Percentiles rank a stretch among this genome's conserved stretches.
Evolutionary conservation across 331 rosid genomes (phyloP).

Genomic region (Phaseolus coccineus): DNA sequence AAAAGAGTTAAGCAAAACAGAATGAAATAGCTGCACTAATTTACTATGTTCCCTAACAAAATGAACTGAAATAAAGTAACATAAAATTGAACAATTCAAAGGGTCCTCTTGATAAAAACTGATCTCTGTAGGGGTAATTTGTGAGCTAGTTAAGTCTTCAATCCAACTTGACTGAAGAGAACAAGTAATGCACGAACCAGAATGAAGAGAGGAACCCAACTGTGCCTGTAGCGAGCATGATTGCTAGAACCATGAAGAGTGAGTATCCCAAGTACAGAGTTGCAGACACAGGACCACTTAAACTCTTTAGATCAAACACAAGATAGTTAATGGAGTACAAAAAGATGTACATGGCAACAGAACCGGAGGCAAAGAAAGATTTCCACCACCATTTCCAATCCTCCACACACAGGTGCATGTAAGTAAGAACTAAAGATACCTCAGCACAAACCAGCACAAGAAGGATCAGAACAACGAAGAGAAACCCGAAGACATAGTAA

Average conservation of each 20-base stretch:
- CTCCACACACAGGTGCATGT: slow-evolving; percentile 88
- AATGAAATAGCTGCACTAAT: background rate
- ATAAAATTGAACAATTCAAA: background rate
- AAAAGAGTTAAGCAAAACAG: slow-evolving; percentile 21
- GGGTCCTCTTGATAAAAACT: slow-evolving; percentile 31
- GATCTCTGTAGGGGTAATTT: slow-evolving; percentile 18
- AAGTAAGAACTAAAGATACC: slow-evolving; percentile 74
- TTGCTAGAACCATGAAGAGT: slow-evolving; percentile 72
- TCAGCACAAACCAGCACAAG: slow-evolving; percentile 84
- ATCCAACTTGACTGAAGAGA: slow-evolving; percentile 82
- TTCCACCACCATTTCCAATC: slow-evolving; percentile 94
- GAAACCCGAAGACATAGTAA: slow-evolving; percentile 80
- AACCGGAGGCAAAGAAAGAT: slow-evolving; percentile 83
- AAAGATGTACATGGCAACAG: slow-evolving; percentile 77
- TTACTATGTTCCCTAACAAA: slow-evolving; percentile 35
- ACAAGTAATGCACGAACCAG: slow-evolving; percentile 84
- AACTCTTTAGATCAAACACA: slow-evolving; percentile 71
- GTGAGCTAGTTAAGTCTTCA: slow-evolving; percentile 39
- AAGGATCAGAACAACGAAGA: slow-evolving; percentile 64
- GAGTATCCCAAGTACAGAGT: slow-evolving; percentile 82
- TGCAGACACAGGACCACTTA: slow-evolving; percentile 83
- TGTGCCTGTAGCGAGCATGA: slow-evolving; percentile 83
- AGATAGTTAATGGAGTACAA: slow-evolving; percentile 77
- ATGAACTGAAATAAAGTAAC: slow-evolving; percentile 26
- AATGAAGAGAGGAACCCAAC: slow-evolving; percentile 81